phyloP scores from a whole-genome alignment of 768 basidiomycete genomes.

The Tylopilus balloui region DNA sequence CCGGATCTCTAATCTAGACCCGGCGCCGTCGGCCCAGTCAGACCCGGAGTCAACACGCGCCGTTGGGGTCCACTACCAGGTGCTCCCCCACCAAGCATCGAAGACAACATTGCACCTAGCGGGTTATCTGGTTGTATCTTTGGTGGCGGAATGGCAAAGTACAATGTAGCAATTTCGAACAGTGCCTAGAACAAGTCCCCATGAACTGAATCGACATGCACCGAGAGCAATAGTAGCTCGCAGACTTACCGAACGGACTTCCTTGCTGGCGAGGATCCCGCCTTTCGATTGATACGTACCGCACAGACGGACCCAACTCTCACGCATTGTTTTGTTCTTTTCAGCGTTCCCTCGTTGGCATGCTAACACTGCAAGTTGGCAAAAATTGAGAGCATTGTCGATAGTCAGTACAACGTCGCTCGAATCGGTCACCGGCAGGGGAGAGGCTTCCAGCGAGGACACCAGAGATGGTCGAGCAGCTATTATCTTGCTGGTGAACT shows the following conservation, averaged over 20 bases:
- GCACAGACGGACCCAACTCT: conserved; percentile 81
- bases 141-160: conserved; percentile 85
- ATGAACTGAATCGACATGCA: not conserved
- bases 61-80: conserved; percentile 29
- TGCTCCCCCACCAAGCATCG: conserved; percentile 74
- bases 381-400: conserved; percentile 78
- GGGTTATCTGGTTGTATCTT: conserved; percentile 70
- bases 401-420: conserved; percentile 72
- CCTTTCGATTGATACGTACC: conserved; percentile 79
- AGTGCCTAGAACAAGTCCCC: conserved; percentile 45
- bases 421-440: conserved; percentile 42
- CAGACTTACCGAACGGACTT: conserved; percentile 57
- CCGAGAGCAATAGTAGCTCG: not conserved
- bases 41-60: conserved; percentile 28
- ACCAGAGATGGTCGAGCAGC: conserved; percentile 39
- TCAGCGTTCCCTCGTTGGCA: conserved; percentile 84
- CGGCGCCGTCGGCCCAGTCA: conserved; percentile 21
- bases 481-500: conserved; percentile 64
- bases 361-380: conserved; percentile 83
- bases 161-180: conserved; percentile 63
- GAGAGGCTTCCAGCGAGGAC: conserved; percentile 38
- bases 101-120: conserved; percentile 83
- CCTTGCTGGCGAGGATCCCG: conserved; percentile 52
- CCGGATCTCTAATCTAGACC: conserved; percentile 25
- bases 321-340: conserved; percentile 68